Evolutionary conservation across 768 basidiomycete species (phyloP), one percentile per base, ranked within the genome.

Genomic region (Saitozyma podzolica): DNA sequence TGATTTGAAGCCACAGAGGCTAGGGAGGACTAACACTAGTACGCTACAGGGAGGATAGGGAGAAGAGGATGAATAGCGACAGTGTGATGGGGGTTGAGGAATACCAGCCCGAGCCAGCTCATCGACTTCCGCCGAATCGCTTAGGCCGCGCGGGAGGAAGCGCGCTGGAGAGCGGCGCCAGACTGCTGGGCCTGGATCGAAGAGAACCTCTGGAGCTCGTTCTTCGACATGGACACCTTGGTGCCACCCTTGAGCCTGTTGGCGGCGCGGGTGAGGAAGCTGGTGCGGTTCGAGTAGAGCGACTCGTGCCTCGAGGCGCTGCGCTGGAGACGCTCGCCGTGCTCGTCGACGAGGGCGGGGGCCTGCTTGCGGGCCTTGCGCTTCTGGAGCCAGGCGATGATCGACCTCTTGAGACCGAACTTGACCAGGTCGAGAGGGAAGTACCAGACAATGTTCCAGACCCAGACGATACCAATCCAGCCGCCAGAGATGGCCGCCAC

Each of bases 401-500:
- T 81, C 7, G 91, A 94, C 9, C 88, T 89, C 83, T 95, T 93
- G 90, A 97, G 93, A 41, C 84, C 89, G 80, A 96, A 95, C 84
- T 95, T 96, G 85, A 96, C 89, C 81, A 86, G 85, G 81, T 98
- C 95, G 54, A 98, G 87, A 56, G 95, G 95, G 68, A 90, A 78
- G 86, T 94, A 98, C 94, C 95, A 95, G 59, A 94, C 72, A 67
- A 96, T 89, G 83, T 97, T 89, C 93, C 93, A 74, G 37, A 77
- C 85, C 94, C 94, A 97, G 62, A 95, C 85, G 68, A 98, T 93
- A 82, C 94, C 95, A 68, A 97, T 91, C 94, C 94, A 97, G 37
- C 88, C 90, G 77, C 90, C 94, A 64, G 89, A 90, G 78, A 97
- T 87, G 20, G 82, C 76, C 41, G 83, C 79, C 67, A 97, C 90